These are phyloP conservation scores for Barnettozyma sp. DNA, from an alignment of 805 yeast genomes.

Conservation along the genomic window DNA sequence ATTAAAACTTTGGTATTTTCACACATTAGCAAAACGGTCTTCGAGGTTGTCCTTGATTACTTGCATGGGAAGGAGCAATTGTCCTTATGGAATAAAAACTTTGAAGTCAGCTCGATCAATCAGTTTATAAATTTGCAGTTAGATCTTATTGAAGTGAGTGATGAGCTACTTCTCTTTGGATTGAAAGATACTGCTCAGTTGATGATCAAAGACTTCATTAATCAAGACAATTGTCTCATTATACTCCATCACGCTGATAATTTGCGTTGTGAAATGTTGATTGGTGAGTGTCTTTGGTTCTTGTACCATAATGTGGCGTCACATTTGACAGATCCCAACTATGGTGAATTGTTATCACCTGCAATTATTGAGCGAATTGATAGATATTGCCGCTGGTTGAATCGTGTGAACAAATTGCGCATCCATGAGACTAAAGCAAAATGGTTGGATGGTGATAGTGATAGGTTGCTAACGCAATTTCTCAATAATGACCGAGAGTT, in stretches of 20 bases:
- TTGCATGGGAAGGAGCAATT: constrained; percentile 48
- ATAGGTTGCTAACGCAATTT: constrained; percentile 29
- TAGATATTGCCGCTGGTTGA: constrained; percentile 31
- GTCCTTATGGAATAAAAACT: constrained; percentile 29
- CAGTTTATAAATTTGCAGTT: constrained; percentile 48
- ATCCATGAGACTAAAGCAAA: constrained; percentile 10
- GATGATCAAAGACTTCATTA: constrained; percentile 47
- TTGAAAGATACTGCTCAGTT: constrained; percentile 58
- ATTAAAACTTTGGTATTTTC: constrained; percentile 33
- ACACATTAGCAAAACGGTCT: constrained; percentile 35
- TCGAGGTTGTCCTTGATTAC: constrained; percentile 44
- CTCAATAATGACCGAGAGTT: constrained; percentile 29
- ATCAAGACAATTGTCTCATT: constrained; percentile 51
- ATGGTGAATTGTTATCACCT: constrained; percentile 16
- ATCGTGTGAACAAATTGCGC: constrained; percentile 19
- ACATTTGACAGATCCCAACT: constrained; percentile 37
- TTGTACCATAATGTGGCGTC: constrained; percentile 59
- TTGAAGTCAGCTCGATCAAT: constrained; percentile 24
- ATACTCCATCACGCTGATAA: constrained; percentile 49
- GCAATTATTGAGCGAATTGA: constrained; percentile 24
- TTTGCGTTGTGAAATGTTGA: constrained; percentile 46
- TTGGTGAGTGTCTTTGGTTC: constrained; percentile 59
- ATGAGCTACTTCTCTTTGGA: constrained; percentile 53
- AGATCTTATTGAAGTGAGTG: constrained; percentile 53
- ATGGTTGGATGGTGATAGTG: constrained; percentile 29